A percentile compares a stretch with the other conserved stretches of the same genome.
Conservation (phyloP, 2,329 filamentous ascomycete genomes). For the Colletotrichum abscissum region DNA sequence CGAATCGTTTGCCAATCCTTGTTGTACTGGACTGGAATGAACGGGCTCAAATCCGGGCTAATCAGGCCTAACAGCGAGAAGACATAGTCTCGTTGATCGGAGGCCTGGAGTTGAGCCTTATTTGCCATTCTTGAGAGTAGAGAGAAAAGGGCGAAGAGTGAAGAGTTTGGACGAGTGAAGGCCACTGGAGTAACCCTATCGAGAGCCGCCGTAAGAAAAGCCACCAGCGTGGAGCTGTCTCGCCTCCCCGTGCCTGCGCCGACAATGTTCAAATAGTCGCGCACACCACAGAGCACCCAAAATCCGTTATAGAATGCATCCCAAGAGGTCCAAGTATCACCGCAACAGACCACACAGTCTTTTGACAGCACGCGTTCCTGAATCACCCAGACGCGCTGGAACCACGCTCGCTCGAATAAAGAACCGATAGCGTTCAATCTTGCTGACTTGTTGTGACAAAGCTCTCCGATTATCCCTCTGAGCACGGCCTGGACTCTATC, state of each 20-base stretch:
- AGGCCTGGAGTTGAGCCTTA: constrained; percentile 8
- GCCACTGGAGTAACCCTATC: constrained; percentile 7
- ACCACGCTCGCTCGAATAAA: constrained; percentile 6
- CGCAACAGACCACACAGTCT: neutral
- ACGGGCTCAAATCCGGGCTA: neutral
- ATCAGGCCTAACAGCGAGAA: constrained; percentile 5
- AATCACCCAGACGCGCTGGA: constrained; percentile 15
- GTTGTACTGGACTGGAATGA: neutral
- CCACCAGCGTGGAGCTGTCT: neutral
- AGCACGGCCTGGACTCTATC: neutral
- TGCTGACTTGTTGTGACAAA: neutral
- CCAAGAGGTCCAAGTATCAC: neutral
- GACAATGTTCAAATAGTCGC: constrained; percentile 13
- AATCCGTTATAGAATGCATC: neutral
- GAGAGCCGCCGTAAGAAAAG: neutral
- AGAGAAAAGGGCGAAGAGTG: neutral
- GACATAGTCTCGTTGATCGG: constrained; percentile 10
- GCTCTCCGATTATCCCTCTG: neutral
- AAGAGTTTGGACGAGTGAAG: neutral
- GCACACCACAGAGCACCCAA: constrained; percentile 14
- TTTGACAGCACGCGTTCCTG: constrained; percentile 14
- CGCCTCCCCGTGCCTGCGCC: constrained; percentile 1
- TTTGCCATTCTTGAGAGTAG: neutral
- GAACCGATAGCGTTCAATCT: neutral
- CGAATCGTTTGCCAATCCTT: neutral